Evolutionary conservation across 345 rosid genomes (phyloP).

Genomic region (Lepidium didymum): DNA sequence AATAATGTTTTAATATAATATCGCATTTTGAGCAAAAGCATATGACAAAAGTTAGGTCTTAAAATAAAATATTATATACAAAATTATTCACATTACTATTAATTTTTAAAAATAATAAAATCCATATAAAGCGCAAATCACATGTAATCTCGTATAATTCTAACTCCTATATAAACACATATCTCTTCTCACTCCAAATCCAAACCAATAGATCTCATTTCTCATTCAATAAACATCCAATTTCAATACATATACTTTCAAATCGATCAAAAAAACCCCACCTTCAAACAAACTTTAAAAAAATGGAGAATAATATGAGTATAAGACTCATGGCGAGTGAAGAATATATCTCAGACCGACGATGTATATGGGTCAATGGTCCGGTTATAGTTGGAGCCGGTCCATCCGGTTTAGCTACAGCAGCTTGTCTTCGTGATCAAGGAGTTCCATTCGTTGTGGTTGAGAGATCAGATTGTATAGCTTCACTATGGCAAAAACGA

Average conservation of each 20-base stretch:
- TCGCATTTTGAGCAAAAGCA: slow-evolving; percentile 20
- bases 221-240: slow-evolving; percentile 13
- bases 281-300: neutral
- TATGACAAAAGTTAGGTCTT: slow-evolving; percentile 20
- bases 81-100: slow-evolving; percentile 9
- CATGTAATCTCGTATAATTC: slow-evolving; percentile 11
- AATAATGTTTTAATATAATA: neutral
- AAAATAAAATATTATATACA: neutral
- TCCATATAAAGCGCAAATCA: slow-evolving; percentile 17
- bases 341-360: slow-evolving; percentile 35
- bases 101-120: neutral
- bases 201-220: slow-evolving; percentile 10
- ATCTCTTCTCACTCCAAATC: slow-evolving; percentile 18
- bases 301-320: slow-evolving; percentile 42
- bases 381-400: slow-evolving; percentile 51
- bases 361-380: slow-evolving; percentile 35
- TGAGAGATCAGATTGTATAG: slow-evolving; percentile 45
- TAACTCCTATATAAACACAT: slow-evolving; percentile 5
- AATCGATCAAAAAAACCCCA: neutral
- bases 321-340: slow-evolving; percentile 33
- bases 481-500: slow-evolving; percentile 44
- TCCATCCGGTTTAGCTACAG: slow-evolving; percentile 46
- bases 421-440: slow-evolving; percentile 42
- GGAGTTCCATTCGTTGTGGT: slow-evolving; percentile 42
- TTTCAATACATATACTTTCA: slow-evolving; percentile 3